A percentile compares a stretch with the other conserved stretches of the same genome.
phyloP scores from a whole-genome alignment of 495 filamentous ascomycete genomes.

The Articulospora tetracladia region DNA sequence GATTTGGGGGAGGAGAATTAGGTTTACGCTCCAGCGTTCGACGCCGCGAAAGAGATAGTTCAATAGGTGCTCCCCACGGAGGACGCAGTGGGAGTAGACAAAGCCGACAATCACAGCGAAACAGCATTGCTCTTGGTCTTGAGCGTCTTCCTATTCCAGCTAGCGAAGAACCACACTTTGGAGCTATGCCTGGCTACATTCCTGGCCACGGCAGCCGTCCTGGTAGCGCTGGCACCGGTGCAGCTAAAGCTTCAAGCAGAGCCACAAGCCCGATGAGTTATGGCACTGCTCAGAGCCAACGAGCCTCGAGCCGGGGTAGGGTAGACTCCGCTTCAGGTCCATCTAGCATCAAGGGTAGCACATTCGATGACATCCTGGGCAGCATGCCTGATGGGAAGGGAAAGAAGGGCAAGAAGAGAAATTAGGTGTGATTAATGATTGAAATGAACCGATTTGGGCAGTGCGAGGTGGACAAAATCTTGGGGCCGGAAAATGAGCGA shows the following conservation, averaged over 20 bases:
- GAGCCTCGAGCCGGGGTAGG: not conserved
- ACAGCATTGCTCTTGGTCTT: slow-evolving; percentile 22
- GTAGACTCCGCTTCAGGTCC: not conserved
- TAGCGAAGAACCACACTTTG: not conserved
- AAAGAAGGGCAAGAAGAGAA: slow-evolving; percentile 33
- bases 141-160: slow-evolving; percentile 19
- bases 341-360: slow-evolving; percentile 34
- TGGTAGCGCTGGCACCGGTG: not conserved
- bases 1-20: slow-evolving; percentile 17
- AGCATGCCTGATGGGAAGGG: slow-evolving; percentile 40
- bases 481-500: not conserved
- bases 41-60: not conserved
- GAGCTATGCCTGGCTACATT: not conserved
- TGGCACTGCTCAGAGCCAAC: not conserved
- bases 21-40: slow-evolving; percentile 14
- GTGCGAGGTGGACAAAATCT: no score
- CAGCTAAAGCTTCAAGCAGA: not conserved
- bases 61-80: not conserved
- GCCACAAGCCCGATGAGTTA: not conserved
- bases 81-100: not conserved
- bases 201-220: not conserved
- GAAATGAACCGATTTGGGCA: not conserved
- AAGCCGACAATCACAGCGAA: slow-evolving; percentile 10
- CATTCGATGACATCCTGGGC: slow-evolving; percentile 64
- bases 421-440: not conserved